Evolutionary conservation across 2,329 filamentous ascomycete species (phyloP).

Genomic region (Sphaerulina musiva): DNA sequence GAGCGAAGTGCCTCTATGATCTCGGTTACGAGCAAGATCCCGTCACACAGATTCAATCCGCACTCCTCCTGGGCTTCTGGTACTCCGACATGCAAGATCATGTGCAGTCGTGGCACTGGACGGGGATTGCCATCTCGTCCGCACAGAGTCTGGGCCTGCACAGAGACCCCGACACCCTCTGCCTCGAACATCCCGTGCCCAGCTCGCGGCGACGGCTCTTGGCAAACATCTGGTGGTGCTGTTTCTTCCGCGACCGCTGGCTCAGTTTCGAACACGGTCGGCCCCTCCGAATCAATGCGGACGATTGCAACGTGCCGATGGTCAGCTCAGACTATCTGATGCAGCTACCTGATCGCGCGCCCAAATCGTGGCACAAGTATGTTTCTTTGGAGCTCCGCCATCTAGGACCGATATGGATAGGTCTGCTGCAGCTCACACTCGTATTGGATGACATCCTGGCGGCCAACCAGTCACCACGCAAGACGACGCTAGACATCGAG

Average conservation of each 20-base stretch:
- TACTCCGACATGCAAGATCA: conserved; percentile 14
- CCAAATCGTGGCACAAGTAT: conserved; percentile 5
- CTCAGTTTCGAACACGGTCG: conserved; percentile 12
- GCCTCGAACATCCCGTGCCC: not conserved
- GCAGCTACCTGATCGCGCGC: conserved; percentile 10
- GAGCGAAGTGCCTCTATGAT: conserved; percentile 16
- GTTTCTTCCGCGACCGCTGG: conserved; percentile 16
- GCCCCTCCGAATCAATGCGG: conserved; percentile 12
- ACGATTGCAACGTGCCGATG: conserved; percentile 15
- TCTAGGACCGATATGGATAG: conserved; percentile 10
- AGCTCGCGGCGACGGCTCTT: conserved; percentile 4
- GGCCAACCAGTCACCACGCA: conserved; percentile 8
- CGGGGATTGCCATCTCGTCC: conserved; percentile 13
- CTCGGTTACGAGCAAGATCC: conserved; percentile 12
- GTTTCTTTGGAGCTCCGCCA: conserved; percentile 8
- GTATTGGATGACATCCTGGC: conserved; percentile 9
- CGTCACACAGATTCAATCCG: conserved; percentile 11
- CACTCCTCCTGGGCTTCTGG: conserved; percentile 12
- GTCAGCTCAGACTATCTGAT: conserved; percentile 8
- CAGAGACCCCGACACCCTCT: conserved; percentile 6
- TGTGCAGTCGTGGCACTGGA: conserved; percentile 18
- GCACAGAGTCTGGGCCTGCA: conserved; percentile 15
- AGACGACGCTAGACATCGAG: conserved; percentile 1
- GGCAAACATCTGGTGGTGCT: conserved; percentile 17
- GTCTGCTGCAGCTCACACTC: conserved; percentile 11